Conservation (phyloP, 805 yeast genomes). For the Debaryomyces hansenii region DNA sequence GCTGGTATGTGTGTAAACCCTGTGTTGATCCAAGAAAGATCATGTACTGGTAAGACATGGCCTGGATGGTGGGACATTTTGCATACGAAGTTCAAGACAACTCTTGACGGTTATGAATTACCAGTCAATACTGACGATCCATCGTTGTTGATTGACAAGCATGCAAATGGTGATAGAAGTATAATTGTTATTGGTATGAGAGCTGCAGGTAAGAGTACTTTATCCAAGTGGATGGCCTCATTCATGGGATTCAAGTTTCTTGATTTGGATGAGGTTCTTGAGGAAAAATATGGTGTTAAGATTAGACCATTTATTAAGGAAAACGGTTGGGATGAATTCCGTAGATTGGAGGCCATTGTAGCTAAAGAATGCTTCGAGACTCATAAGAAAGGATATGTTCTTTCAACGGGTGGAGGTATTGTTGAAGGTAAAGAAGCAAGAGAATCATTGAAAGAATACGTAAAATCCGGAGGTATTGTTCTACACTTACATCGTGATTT, state of each 20-base stretch:
- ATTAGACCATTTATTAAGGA: conserved; percentile 62
- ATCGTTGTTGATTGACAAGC: conserved; percentile 16
- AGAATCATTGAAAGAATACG: conserved; percentile 55
- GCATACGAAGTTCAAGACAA: conserved; percentile 63
- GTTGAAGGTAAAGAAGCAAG: conserved; percentile 79
- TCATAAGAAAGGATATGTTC: conserved; percentile 53
- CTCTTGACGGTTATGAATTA: conserved; percentile 72
- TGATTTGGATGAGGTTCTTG: conserved; percentile 78
- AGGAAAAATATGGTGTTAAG: conserved; percentile 46
- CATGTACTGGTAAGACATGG: conserved; percentile 97
- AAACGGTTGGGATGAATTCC: conserved; percentile 86
- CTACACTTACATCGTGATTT: conserved; percentile 88
- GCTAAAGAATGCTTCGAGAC: conserved; percentile 50
- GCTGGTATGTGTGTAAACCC: conserved; percentile 69
- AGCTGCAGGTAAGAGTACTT: conserved; percentile 93
- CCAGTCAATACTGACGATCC: conserved; percentile 17
- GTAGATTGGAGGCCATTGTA: conserved; percentile 61
- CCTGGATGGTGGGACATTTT: conserved; percentile 99
- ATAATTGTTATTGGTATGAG: conserved; percentile 93
- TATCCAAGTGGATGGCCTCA: conserved; percentile 76
- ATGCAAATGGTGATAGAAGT: conserved; percentile 48
- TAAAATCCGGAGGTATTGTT: conserved; percentile 68
- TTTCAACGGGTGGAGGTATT: conserved; percentile 96
- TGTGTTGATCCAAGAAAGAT: conserved; percentile 78
- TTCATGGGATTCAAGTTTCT: conserved; percentile 64